A percentile compares a stretch with the other conserved stretches of the same genome.
phyloP scores from a whole-genome alignment of 2,329 filamentous ascomycete species.

The Epichloe sp. region DNA sequence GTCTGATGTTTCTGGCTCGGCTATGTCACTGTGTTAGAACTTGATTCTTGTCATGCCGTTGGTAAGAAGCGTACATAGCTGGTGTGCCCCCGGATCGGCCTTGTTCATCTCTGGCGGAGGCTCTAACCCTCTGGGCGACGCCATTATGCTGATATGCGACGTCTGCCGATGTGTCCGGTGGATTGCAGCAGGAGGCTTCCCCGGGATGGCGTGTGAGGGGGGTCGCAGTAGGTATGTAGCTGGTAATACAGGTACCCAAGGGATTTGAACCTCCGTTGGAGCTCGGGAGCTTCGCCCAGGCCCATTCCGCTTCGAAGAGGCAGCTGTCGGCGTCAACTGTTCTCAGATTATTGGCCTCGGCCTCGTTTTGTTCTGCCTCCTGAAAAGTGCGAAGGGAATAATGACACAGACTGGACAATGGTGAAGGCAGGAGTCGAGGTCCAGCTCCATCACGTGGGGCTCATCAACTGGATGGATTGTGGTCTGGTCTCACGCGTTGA shows the following conservation, averaged over 20 bases:
- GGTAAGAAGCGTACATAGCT: conserved; percentile 32
- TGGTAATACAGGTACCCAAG: neutral
- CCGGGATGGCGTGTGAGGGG: neutral
- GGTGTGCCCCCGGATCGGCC: conserved; percentile 45
- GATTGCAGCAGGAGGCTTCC: neutral
- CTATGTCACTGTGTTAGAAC: conserved; percentile 16
- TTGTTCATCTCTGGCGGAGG: conserved; percentile 19
- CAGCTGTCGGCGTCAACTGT: neutral
- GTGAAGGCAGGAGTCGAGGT: neutral
- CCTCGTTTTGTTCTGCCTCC: neutral
- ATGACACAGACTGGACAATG: neutral
- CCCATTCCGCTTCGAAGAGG: neutral
- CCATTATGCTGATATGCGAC: conserved; percentile 12
- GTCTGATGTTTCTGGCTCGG: conserved; percentile 38
- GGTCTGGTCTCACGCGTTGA: neutral
- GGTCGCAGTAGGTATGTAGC: too few species aligned
- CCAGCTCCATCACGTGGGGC: conserved; percentile 7
- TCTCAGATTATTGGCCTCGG: neutral
- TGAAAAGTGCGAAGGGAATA: too few species aligned
- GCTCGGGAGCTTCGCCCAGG: neutral
- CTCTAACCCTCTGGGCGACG: conserved; percentile 18
- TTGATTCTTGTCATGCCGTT: neutral
- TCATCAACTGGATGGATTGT: neutral
- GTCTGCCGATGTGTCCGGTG: neutral
- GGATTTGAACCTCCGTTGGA: neutral